A percentile compares a stretch with the other conserved stretches of the same genome.
Conservation (phyloP, 2,329 filamentous ascomycete species). For the Stachybotrys chartarum region DNA sequence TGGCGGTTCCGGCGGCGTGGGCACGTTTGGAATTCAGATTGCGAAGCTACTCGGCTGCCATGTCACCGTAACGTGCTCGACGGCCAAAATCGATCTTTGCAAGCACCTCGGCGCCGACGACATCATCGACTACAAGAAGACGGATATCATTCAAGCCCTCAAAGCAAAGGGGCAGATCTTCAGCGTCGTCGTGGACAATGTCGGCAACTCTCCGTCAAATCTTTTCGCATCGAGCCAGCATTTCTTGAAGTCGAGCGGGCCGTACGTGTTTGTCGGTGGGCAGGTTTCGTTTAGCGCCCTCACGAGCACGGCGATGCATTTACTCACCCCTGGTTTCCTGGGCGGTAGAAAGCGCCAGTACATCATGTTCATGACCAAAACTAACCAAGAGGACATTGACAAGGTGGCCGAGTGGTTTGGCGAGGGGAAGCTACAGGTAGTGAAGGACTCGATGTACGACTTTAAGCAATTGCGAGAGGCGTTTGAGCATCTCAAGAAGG, state of each 20-base stretch:
- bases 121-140: conserved; percentile 52
- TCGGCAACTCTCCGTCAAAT: conserved; percentile 37
- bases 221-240: conserved; percentile 45
- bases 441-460: conserved; percentile 47
- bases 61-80: conserved; percentile 57
- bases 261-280: conserved; percentile 45
- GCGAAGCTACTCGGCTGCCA: conserved; percentile 54
- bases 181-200: conserved; percentile 50
- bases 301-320: conserved; percentile 13
- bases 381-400: conserved; percentile 37
- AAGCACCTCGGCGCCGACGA: conserved; percentile 56
- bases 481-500: conserved; percentile 51
- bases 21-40: conserved; percentile 56
- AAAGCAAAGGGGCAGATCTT: conserved; percentile 39
- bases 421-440: conserved; percentile 49
- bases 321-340: conserved; percentile 24
- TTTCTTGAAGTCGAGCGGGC: conserved; percentile 40
- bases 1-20: conserved; percentile 56
- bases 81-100: conserved; percentile 49
- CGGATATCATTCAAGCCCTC: conserved; percentile 39
- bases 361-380: conserved; percentile 29
- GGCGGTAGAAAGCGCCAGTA: conserved; percentile 35
- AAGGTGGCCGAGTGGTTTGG: conserved; percentile 47
- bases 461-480: conserved; percentile 51
- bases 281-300: conserved; percentile 18